phyloP scores from a whole-genome alignment of 2,329 filamentous ascomycete species.

The Xylaria polymorpha region DNA sequence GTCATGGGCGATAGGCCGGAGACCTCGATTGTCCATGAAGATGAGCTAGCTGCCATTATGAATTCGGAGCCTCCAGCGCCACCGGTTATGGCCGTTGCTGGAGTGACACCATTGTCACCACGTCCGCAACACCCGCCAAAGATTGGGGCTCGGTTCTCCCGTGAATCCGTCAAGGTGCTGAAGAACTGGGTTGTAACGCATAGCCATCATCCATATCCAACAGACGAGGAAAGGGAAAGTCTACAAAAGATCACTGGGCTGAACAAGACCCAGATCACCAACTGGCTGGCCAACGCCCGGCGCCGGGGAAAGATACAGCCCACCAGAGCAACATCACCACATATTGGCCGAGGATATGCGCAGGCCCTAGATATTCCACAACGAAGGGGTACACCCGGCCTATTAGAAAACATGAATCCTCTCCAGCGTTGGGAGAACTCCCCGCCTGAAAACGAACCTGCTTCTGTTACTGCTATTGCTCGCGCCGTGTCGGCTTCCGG shows the following conservation, averaged over 20 bases:
- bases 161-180: slow-evolving; percentile 81
- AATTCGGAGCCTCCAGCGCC: slow-evolving; percentile 38
- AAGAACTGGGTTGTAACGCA: slow-evolving; percentile 88
- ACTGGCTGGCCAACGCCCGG: slow-evolving; percentile 92
- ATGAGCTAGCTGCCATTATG: slow-evolving; percentile 45
- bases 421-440: slow-evolving; percentile 70
- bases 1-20: slow-evolving; percentile 58
- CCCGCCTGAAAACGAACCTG: slow-evolving; percentile 69
- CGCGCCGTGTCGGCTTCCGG: slow-evolving; percentile 66
- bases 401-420: slow-evolving; percentile 65
- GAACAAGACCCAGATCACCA: slow-evolving; percentile 84
- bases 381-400: slow-evolving; percentile 64
- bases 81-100: slow-evolving; percentile 32
- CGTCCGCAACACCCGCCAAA: slow-evolving; percentile 61
- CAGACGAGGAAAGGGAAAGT: slow-evolving; percentile 84
- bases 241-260: slow-evolving; percentile 83
- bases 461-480: slow-evolving; percentile 68
- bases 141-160: slow-evolving; percentile 79
- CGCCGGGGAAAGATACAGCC: slow-evolving; percentile 81
- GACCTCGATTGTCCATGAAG: slow-evolving; percentile 54
- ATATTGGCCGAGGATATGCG: slow-evolving; percentile 68
- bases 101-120: slow-evolving; percentile 47
- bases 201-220: slow-evolving; percentile 86
- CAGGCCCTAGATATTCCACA: slow-evolving; percentile 79
- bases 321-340: slow-evolving; percentile 75